Conservation (phyloP, 202 grass and related monocot genomes). For the Setaria viridis region DNA sequence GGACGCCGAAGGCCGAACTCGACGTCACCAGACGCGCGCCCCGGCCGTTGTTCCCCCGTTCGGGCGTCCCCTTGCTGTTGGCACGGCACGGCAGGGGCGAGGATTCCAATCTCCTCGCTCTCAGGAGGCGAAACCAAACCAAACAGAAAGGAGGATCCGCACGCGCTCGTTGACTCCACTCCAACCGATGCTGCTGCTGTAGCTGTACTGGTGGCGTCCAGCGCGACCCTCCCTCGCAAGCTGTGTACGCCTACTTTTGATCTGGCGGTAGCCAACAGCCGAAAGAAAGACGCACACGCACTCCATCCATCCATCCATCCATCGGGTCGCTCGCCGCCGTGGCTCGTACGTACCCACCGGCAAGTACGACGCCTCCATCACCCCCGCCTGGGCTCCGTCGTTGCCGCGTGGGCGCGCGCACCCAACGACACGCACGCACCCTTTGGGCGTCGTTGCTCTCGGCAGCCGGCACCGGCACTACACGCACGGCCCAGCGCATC, state of each 20-base stretch:
- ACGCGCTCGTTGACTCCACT: neutral
- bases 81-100: no score
- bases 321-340: neutral
- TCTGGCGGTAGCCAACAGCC: neutral
- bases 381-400: neutral
- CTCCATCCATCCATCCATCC: neutral
- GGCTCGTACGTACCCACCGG: constrained; percentile 33
- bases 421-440: neutral
- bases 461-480: neutral
- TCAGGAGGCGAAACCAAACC: neutral
- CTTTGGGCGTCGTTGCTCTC: no score
- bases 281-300: neutral
- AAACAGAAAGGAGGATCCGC: neutral
- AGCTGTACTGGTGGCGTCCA: no score
- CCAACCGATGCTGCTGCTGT: neutral
- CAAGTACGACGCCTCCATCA: constrained; percentile 45
- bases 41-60: no score
- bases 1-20: no score
- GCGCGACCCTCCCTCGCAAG: neutral
- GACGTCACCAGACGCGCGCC: no score
- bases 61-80: no score
- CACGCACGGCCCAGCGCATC: no score
- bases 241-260: neutral
- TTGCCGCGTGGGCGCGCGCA: neutral
- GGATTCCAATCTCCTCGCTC: neutral